Evolutionary conservation across 805 yeast genomes (phyloP).

Genomic region (Nakazawaea pomicola): DNA sequence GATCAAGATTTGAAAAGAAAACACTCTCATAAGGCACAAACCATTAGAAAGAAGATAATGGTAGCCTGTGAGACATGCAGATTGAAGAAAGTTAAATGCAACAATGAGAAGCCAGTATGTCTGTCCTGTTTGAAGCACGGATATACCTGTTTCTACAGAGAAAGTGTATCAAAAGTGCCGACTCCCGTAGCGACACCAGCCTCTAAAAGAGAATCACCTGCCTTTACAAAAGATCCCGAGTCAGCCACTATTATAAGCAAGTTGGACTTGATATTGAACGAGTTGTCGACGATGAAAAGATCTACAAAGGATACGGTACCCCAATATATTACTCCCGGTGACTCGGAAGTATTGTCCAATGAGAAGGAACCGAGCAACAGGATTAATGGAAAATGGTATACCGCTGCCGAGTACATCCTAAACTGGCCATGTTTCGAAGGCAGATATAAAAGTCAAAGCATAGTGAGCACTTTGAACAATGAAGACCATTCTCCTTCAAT

Average conservation of each 20-base stretch:
- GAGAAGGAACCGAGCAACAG: neutral
- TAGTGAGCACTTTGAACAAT: neutral
- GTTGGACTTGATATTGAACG: constrained; percentile 6
- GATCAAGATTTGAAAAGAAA: neutral
- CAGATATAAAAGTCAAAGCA: neutral
- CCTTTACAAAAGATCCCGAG: neutral
- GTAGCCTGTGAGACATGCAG: constrained; percentile 29
- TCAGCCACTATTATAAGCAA: neutral
- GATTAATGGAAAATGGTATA: constrained; percentile 8
- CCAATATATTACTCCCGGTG: constrained; percentile 3
- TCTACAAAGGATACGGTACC: neutral
- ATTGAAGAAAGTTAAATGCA: constrained; percentile 25
- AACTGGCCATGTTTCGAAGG: constrained; percentile 9
- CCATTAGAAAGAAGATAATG: constrained; percentile 6
- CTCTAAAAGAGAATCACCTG: too few species aligned
- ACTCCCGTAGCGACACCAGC: too few species aligned
- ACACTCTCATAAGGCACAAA: neutral
- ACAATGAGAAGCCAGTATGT: constrained; percentile 11
- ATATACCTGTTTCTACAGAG: constrained; percentile 8
- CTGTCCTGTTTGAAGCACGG: constrained; percentile 1
- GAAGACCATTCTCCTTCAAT: neutral
- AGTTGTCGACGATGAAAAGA: constrained; percentile 1
- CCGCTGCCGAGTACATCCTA: constrained; percentile 6
- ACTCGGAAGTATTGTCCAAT: neutral
- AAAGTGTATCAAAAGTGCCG: neutral